phyloP scores from a whole-genome alignment of 306 rosid species.

The Arachis hypogaea region DNA sequence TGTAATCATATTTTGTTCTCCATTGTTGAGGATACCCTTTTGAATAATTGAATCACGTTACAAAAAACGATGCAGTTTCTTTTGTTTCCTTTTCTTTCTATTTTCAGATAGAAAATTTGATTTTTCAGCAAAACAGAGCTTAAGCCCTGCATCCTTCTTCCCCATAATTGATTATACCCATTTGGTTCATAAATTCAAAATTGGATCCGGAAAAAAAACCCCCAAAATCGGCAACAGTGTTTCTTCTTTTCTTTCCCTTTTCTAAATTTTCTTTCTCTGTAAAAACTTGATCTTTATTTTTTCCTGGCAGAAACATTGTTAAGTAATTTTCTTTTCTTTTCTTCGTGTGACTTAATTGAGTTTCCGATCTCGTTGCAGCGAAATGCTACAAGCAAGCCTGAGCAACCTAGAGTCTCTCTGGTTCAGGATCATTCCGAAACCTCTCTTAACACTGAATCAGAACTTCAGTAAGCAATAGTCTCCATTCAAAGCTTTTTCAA shows the following conservation, averaged over 20 bases:
- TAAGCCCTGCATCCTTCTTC: too few relatives aligned
- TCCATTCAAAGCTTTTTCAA: neutral
- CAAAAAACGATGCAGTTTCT: neutral
- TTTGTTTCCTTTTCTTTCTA: neutral
- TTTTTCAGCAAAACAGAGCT: constrained; percentile 42
- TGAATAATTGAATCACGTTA: neutral
- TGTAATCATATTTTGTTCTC: neutral
- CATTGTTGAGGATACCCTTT: neutral
- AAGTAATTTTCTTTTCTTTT: neutral
- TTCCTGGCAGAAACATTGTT: neutral
- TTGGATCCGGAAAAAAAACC: too few relatives aligned
- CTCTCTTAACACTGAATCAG: constrained; percentile 29
- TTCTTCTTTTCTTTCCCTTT: too few relatives aligned
- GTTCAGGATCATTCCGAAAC: constrained; percentile 46
- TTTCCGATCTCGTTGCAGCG: constrained; percentile 46
- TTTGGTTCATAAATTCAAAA: too few relatives aligned
- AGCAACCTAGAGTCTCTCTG: constrained; percentile 43
- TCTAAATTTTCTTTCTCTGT: too few relatives aligned
- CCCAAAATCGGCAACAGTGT: too few relatives aligned
- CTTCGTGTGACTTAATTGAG: neutral
- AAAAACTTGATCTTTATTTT: too few relatives aligned
- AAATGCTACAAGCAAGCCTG: constrained; percentile 45
- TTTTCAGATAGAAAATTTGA: neutral
- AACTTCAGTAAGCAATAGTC: constrained; percentile 53
- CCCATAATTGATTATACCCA: too few relatives aligned